These are phyloP conservation scores for Crataegus laevigata DNA, from an alignment of 306 rosid species.

Conservation along the genomic window DNA sequence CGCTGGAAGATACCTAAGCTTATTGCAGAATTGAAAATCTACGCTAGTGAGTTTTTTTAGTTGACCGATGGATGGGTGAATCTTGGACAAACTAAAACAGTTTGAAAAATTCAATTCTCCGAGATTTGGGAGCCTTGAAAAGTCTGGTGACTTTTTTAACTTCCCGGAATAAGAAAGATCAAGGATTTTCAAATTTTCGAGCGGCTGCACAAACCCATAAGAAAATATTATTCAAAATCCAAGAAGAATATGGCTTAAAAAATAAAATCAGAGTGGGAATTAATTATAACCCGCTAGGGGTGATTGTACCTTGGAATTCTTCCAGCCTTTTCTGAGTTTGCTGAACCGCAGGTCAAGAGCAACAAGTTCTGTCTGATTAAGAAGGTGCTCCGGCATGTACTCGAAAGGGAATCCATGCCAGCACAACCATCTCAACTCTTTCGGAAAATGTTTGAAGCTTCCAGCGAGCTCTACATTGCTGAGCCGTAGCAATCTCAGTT, in stretches of 20 bases:
- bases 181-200: conserved; percentile 14
- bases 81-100: neutral
- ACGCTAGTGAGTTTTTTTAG: neutral
- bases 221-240: too few species aligned
- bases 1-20: neutral
- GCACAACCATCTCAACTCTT: neutral
- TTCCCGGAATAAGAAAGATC: conserved; percentile 19
- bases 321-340: conserved; percentile 27
- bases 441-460: conserved; percentile 23
- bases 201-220: neutral
- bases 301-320: conserved; percentile 26
- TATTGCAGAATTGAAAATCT: rapidly evolving
- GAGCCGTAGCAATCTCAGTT: conserved; percentile 34
- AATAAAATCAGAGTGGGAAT: too few species aligned
- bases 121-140: conserved; percentile 8
- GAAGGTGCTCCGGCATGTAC: conserved; percentile 1
- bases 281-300: neutral
- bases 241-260: too few species aligned
- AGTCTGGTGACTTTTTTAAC: conserved; percentile 25
- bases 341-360: conserved; percentile 27
- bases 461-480: conserved; percentile 10
- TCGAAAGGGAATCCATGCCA: neutral
- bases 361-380: conserved; percentile 14
- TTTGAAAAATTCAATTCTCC: rapidly evolving
- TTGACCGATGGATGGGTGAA: neutral